These are phyloP conservation scores for Penicillium macrosclerotiorum DNA, from an alignment of 495 filamentous ascomycete genomes.

Conservation along the genomic window DNA sequence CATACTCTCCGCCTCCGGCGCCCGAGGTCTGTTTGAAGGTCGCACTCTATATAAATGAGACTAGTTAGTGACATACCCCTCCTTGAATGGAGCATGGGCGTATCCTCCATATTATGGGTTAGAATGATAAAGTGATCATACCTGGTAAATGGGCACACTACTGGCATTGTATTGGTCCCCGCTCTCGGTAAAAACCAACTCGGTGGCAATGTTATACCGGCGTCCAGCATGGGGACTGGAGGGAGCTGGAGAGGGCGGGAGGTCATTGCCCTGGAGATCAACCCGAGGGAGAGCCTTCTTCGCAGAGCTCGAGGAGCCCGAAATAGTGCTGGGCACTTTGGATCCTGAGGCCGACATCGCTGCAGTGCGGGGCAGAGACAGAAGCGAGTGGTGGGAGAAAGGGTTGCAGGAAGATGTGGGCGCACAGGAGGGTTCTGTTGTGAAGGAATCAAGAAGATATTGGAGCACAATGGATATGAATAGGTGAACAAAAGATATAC, in stretches of 20 bases:
- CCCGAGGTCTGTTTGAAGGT: constrained; percentile 94
- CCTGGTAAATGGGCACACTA: constrained; percentile 93
- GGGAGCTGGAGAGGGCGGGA: constrained; percentile 91
- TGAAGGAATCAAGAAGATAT: not conserved
- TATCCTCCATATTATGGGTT: too few relatives aligned
- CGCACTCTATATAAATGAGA: constrained; percentile 60
- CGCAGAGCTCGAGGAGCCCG: constrained; percentile 31
- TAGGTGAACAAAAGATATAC: constrained; percentile 1
- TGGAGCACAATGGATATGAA: constrained; percentile 2
- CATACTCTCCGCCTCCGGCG: constrained; percentile 79
- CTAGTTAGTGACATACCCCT: constrained; percentile 9
- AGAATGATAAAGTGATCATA: constrained; percentile 28
- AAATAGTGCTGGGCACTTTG: constrained; percentile 23
- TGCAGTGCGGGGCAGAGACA: constrained; percentile 32
- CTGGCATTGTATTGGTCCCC: constrained; percentile 95
- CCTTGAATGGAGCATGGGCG: not conserved
- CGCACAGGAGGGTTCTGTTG: not conserved
- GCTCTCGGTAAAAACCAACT: constrained; percentile 92
- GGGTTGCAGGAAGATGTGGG: not conserved
- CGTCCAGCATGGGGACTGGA: constrained; percentile 83
- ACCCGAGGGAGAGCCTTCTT: constrained; percentile 72
- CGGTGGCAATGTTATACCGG: constrained; percentile 89
- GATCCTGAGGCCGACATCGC: constrained; percentile 50
- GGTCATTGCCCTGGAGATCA: constrained; percentile 84
- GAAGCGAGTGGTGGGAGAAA: constrained; percentile 1